phyloP scores from a whole-genome alignment of 2,329 filamentous ascomycete species.

The Beauveria sp. region DNA sequence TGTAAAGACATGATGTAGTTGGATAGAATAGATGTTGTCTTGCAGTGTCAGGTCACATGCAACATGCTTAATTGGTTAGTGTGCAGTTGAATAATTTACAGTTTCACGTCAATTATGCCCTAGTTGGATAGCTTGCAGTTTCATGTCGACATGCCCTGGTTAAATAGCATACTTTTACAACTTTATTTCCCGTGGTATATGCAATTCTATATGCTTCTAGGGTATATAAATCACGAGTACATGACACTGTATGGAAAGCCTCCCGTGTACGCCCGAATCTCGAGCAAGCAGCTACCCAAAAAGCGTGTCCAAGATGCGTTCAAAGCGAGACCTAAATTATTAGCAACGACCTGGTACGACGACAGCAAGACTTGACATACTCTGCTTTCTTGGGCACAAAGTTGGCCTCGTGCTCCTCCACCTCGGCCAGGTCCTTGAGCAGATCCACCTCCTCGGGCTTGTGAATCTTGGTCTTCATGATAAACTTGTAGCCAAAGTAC shows the following conservation, averaged over 20 bases:
- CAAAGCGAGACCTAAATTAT: constrained; percentile 10
- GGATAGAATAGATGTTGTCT: background rate
- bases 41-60: no score
- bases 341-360: background rate
- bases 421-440: constrained; percentile 51
- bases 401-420: constrained; percentile 60
- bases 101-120: no score
- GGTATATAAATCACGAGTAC: background rate
- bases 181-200: background rate
- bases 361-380: constrained; percentile 27
- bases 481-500: constrained; percentile 64
- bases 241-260: background rate
- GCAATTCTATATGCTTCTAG: background rate
- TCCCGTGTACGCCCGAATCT: background rate
- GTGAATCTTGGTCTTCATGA: constrained; percentile 53
- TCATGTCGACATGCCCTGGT: no score
- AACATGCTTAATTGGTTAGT: no score
- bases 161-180: no score
- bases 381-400: constrained; percentile 47
- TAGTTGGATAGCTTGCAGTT: no score
- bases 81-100: background rate
- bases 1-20: background rate
- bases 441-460: constrained; percentile 56
- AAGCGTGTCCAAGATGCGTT: constrained; percentile 17
- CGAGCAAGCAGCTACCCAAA: constrained; percentile 12